Conservation (phyloP, 176 grass and related monocot genomes). For the Chrysopogon serrulatus region DNA sequence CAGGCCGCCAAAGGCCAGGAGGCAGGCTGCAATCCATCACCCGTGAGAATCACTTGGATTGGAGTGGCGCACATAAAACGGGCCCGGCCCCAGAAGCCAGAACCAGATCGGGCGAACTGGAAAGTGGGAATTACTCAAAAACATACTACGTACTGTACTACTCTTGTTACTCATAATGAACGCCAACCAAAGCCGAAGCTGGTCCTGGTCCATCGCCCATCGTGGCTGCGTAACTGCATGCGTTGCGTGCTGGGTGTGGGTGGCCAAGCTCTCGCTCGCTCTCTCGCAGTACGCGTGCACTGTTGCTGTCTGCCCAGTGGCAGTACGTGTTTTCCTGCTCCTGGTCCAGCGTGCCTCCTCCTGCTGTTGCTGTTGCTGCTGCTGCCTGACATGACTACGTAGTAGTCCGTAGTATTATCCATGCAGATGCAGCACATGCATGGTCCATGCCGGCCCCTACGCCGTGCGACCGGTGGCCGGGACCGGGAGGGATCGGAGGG, state of each 20-base stretch:
- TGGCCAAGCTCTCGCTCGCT: neutral
- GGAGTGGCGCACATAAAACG: neutral
- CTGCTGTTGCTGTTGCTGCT: neutral
- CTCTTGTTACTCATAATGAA: neutral
- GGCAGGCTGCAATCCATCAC: neutral
- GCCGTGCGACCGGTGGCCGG: neutral
- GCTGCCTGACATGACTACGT: neutral
- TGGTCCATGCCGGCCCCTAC: neutral
- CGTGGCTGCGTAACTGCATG: neutral
- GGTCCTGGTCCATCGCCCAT: neutral
- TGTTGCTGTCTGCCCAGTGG: neutral
- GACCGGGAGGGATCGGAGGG: neutral
- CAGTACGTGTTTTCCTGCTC: too few relatives aligned
- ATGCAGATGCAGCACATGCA: neutral
- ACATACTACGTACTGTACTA: too few relatives aligned
- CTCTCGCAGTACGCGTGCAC: neutral
- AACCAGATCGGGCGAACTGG: neutral
- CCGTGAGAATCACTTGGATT: conserved; percentile 9
- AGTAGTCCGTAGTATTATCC: neutral
- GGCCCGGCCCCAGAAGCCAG: neutral
- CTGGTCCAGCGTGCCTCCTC: neutral
- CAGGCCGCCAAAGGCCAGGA: neutral
- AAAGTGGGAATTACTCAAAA: neutral
- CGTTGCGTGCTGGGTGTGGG: neutral
- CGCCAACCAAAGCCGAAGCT: neutral